Conservation (phyloP, 2,329 filamentous ascomycete species). For the Tolypocladium tropicale region DNA sequence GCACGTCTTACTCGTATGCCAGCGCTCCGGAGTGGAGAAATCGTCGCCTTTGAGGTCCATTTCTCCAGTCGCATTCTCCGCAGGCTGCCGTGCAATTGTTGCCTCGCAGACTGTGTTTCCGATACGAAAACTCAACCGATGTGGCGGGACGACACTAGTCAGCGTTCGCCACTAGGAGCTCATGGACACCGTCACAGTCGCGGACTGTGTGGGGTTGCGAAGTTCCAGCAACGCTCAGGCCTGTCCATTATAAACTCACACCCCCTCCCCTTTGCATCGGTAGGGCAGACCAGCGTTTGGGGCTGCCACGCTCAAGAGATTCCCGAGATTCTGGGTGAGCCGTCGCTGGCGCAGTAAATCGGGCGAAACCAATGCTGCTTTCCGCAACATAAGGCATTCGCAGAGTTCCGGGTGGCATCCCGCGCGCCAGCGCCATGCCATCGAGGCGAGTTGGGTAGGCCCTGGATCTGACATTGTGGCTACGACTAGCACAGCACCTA, state of each 20-base stretch:
- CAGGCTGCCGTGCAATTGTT: not conserved
- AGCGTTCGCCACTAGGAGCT: not conserved
- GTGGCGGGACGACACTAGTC: constrained; percentile 3
- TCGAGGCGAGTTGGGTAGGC: no score
- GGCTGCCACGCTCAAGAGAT: not conserved
- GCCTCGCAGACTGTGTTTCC: not conserved
- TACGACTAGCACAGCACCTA: not conserved
- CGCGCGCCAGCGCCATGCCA: not conserved
- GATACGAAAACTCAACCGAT: not conserved
- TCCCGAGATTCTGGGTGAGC: not conserved
- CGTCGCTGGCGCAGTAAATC: not conserved
- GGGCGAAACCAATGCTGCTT: not conserved
- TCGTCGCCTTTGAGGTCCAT: not conserved
- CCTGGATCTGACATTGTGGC: not conserved
- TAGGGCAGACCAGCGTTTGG: not conserved
- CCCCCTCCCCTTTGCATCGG: not conserved
- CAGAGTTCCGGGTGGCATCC: not conserved
- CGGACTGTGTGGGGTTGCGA: not conserved
- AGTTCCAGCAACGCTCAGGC: not conserved
- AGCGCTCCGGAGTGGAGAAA: not conserved
- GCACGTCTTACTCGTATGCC: not conserved
- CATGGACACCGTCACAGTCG: not conserved
- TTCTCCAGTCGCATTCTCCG: not conserved
- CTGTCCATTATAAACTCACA: not conserved
- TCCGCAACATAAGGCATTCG: not conserved